Conservation (phyloP, 2,329 filamentous ascomycete genomes). For the Venturia effusa region DNA sequence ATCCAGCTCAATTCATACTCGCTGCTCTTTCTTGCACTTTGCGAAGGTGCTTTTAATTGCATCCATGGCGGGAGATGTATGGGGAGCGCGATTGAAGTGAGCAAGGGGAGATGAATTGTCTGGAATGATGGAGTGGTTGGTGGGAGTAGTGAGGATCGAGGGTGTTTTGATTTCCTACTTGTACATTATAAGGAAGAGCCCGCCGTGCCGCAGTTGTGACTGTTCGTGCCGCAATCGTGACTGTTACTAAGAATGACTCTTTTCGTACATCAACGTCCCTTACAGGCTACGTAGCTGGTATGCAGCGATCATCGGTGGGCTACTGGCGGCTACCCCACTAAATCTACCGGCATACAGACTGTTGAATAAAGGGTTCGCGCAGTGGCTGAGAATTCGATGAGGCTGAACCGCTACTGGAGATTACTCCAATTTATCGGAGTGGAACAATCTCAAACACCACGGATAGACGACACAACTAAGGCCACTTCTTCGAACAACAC, state of each 20-base stretch:
- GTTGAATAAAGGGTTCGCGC: neutral
- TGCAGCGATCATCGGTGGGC: neutral
- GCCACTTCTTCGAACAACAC: neutral
- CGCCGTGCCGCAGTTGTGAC: neutral
- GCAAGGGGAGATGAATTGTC: neutral
- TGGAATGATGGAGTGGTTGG: neutral
- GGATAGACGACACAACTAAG: neutral
- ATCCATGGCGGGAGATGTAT: slow-evolving; percentile 1
- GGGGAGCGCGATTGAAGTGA: neutral
- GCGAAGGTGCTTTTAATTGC: slow-evolving; percentile 45
- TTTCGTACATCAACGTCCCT: neutral
- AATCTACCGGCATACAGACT: neutral
- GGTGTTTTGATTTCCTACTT: neutral
- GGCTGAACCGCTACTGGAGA: neutral
- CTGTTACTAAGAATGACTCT: slow-evolving; percentile 1
- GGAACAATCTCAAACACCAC: neutral
- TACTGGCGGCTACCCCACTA: neutral
- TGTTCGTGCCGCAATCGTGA: neutral
- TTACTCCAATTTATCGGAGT: neutral
- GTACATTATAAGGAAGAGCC: neutral
- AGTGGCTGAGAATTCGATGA: neutral
- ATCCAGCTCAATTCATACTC: slow-evolving; percentile 31
- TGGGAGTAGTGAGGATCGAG: neutral
- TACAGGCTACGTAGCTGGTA: neutral
- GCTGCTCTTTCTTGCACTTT: slow-evolving; percentile 44